Percentiles rank a stretch among this genome's conserved stretches.
Evolutionary conservation across 129 eudicot species (phyloP).

Genomic region (Arctium minus): DNA sequence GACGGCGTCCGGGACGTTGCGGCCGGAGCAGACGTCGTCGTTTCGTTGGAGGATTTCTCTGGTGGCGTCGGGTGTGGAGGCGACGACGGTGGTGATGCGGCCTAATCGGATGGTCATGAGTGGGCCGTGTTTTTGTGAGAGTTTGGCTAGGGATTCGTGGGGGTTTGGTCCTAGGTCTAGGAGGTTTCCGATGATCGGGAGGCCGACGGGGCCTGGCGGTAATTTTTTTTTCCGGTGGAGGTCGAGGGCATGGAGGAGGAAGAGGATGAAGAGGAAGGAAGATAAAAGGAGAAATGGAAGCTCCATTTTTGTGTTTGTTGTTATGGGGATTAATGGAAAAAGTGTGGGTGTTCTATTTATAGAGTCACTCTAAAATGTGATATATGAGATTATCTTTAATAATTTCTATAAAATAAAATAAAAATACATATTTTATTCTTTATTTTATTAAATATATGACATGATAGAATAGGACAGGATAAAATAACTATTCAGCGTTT

Average conservation of each 20-base stretch:
- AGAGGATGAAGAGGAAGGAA: neutral
- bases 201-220: slow-evolving; percentile 34
- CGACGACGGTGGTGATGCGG: slow-evolving; percentile 32
- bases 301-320: neutral
- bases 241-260: slow-evolving; percentile 13
- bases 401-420: too few relatives aligned
- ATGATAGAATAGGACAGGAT: too few relatives aligned
- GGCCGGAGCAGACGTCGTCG: slow-evolving; percentile 44
- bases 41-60: slow-evolving; percentile 46
- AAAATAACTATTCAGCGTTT: too few relatives aligned
- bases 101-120: slow-evolving; percentile 57
- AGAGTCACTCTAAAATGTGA: neutral
- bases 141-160: slow-evolving; percentile 30
- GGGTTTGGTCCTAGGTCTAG: slow-evolving; percentile 37
- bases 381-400: too few relatives aligned
- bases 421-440: too few relatives aligned
- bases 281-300: neutral
- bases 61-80: slow-evolving; percentile 42
- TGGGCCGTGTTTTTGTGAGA: slow-evolving; percentile 37
- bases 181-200: slow-evolving; percentile 44
- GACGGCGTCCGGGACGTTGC: slow-evolving; percentile 35
- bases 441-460: too few relatives aligned
- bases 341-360: neutral
- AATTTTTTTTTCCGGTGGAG: slow-evolving; percentile 6
- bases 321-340: neutral